phyloP scores from a whole-genome alignment of 78 protist species.

The Dictyostelium capitatum region DNA sequence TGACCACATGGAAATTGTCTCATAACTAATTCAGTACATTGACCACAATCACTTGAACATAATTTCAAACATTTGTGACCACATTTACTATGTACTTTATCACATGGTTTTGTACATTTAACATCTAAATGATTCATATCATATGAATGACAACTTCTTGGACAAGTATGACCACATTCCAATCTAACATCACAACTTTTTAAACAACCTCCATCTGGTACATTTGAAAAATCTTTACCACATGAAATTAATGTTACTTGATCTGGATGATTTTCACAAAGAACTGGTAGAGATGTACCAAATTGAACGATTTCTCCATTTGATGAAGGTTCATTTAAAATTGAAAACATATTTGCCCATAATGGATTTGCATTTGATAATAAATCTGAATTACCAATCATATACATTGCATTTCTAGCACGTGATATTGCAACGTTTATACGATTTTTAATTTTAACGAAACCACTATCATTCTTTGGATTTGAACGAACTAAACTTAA shows the following conservation, averaged over 20 bases:
- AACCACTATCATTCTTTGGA: constrained; percentile 76
- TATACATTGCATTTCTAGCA: constrained; percentile 86
- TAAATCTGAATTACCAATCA: constrained; percentile 78
- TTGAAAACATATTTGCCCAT: constrained; percentile 28
- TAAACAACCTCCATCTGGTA: constrained; percentile 87
- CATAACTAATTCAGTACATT: neutral
- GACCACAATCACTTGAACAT: constrained; percentile 15
- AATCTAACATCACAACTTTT: constrained; percentile 28
- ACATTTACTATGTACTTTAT: neutral
- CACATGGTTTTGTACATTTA: constrained; percentile 20
- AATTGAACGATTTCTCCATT: neutral
- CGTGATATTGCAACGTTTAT: constrained; percentile 89
- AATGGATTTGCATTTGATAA: neutral
- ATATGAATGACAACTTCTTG: constrained; percentile 67
- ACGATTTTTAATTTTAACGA: constrained; percentile 80
- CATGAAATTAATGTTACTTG: neutral
- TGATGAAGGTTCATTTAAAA: neutral
- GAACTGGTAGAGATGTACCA: constrained; percentile 9
- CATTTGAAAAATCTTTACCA: constrained; percentile 38
- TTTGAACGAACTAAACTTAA: constrained; percentile 87
- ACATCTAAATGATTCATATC: constrained; percentile 52
- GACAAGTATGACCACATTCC: constrained; percentile 86
- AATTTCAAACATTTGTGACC: constrained; percentile 20
- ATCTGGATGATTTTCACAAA: constrained; percentile 46
- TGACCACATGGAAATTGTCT: constrained; percentile 1